These are phyloP conservation scores for Globisporangium spinosum DNA, from an alignment of 352 stramenopile species.

Conservation along the genomic window DNA sequence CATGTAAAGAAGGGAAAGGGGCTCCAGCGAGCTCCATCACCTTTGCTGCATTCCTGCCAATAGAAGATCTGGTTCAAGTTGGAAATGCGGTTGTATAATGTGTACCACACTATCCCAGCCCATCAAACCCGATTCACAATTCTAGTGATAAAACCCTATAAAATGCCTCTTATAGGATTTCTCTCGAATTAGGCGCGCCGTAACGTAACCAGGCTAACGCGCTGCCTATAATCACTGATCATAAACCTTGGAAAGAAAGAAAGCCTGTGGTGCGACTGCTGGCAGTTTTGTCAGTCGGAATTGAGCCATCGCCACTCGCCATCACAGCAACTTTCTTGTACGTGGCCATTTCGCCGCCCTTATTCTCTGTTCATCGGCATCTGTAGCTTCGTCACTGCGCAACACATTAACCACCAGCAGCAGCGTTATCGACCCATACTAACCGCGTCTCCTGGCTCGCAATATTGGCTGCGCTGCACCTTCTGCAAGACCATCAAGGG, in stretches of 20 bases:
- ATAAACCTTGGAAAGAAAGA: not conserved
- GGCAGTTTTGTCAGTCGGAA: not conserved
- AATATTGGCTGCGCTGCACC: not conserved
- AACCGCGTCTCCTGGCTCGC: not conserved
- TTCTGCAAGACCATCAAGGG: not conserved
- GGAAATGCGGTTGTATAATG: no score
- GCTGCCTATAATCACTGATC: not conserved
- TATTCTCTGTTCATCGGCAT: not conserved
- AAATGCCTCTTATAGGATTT: not conserved
- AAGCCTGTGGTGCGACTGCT: not conserved
- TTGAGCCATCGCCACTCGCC: not conserved
- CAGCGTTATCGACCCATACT: not conserved
- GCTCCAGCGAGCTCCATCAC: not conserved
- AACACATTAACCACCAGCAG: not conserved
- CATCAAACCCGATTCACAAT: not conserved
- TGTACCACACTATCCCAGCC: no score
- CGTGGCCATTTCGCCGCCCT: not conserved
- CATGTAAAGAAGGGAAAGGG: slow-evolving; percentile 2
- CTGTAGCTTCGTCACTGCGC: not conserved
- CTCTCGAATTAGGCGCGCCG: not conserved
- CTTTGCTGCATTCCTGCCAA: not conserved
- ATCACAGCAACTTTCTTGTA: not conserved
- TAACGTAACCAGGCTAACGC: not conserved
- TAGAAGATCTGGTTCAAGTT: not conserved
- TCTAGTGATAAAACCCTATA: not conserved